A percentile compares a stretch with the other conserved stretches of the same genome.
phyloP scores from a whole-genome alignment of 208 protist genomes.

The Blastocrithidia nonstop region DNA sequence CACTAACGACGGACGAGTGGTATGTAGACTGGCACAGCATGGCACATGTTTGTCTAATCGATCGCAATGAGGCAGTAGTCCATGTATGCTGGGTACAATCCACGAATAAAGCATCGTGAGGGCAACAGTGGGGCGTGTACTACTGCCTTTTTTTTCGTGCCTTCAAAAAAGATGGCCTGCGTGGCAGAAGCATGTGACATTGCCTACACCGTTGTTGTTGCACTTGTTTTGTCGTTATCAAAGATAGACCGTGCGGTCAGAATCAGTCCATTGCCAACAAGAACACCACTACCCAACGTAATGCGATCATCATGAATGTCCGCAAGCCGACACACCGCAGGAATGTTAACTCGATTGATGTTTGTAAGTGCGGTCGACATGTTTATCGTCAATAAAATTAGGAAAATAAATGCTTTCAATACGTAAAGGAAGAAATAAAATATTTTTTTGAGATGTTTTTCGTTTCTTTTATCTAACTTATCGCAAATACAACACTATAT shows the following conservation, averaged over 20 bases:
- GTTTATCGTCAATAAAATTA: not conserved
- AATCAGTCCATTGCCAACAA: slow-evolving; percentile 48
- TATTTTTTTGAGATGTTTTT: too few relatives aligned
- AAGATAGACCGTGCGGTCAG: slow-evolving; percentile 37
- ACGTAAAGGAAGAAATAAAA: too few relatives aligned
- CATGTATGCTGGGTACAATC: slow-evolving; percentile 70
- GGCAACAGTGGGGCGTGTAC: slow-evolving; percentile 56
- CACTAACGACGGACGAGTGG: slow-evolving; percentile 59
- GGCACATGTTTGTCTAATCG: slow-evolving; percentile 42
- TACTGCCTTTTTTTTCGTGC: slow-evolving; percentile 66
- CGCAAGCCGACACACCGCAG: slow-evolving; percentile 72
- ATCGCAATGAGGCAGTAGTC: slow-evolving; percentile 84
- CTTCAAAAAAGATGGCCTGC: slow-evolving; percentile 77
- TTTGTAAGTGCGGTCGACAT: slow-evolving; percentile 33
- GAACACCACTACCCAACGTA: slow-evolving; percentile 44
- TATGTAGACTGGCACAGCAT: slow-evolving; percentile 60
- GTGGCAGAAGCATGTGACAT: too few relatives aligned
- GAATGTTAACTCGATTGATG: slow-evolving; percentile 71
- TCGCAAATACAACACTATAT: too few relatives aligned
- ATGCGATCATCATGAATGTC: slow-evolving; percentile 10
- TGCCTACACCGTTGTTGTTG: too few relatives aligned
- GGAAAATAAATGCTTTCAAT: too few relatives aligned
- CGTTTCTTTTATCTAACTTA: too few relatives aligned
- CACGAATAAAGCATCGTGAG: slow-evolving; percentile 52
- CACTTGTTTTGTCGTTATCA: slow-evolving; percentile 5